A percentile compares a stretch with the other conserved stretches of the same genome.
phyloP scores from a whole-genome alignment of 2,329 filamentous ascomycete species.

The Penicillium sp. region DNA sequence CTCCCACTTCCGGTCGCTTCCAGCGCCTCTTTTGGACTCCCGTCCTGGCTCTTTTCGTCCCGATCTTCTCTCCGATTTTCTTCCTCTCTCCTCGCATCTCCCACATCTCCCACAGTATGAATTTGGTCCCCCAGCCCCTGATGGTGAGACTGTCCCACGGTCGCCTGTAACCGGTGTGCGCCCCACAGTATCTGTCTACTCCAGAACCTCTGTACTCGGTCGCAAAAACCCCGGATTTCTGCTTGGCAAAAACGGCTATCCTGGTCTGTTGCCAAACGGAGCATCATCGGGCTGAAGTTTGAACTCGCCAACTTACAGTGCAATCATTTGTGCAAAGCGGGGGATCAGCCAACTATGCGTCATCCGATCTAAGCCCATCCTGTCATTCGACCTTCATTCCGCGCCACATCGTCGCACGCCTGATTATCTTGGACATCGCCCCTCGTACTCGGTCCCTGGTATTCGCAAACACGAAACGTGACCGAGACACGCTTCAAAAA shows the following conservation, averaged over 20 bases:
- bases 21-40: conserved; percentile 1
- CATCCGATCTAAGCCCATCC: conserved; percentile 23
- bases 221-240: conserved; percentile 10
- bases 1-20: conserved; percentile 17
- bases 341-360: conserved; percentile 27
- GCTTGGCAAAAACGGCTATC: neutral
- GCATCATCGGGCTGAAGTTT: conserved; percentile 1
- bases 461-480: neutral
- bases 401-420: conserved; percentile 24
- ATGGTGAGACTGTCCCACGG: conserved; percentile 6
- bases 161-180: conserved; percentile 10
- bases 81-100: neutral
- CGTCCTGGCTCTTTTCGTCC: conserved; percentile 1
- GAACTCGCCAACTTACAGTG: conserved; percentile 7
- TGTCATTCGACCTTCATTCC: conserved; percentile 21
- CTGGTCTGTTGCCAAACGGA: conserved; percentile 1
- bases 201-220: conserved; percentile 5
- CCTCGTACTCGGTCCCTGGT: neutral
- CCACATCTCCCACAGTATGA: conserved; percentile 3
- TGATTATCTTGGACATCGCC: conserved; percentile 11
- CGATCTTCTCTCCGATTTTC: neutral
- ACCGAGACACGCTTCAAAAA: conserved; percentile 39
- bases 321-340: conserved; percentile 17
- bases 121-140: neutral
- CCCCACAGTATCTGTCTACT: conserved; percentile 4